A percentile compares a stretch with the other conserved stretches of the same genome.
Conservation (phyloP, 495 filamentous ascomycete species). For the Parachaetomium inaequale region DNA sequence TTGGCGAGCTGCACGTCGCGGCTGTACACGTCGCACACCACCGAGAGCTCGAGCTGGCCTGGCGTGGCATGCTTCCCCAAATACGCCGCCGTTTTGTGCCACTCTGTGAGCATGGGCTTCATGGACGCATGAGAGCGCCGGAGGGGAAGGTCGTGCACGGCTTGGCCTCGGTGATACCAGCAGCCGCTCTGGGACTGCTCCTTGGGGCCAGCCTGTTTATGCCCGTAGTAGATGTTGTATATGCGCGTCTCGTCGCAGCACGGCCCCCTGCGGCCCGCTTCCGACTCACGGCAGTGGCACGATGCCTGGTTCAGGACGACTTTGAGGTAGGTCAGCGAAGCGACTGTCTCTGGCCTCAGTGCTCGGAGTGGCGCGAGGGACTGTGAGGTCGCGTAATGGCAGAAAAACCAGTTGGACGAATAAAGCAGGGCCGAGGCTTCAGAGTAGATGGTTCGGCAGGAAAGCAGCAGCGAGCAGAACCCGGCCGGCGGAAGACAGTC, state of each 20-base stretch:
- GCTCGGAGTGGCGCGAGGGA: not conserved
- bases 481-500: not conserved
- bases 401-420: not conserved
- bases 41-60: not conserved
- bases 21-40: not conserved
- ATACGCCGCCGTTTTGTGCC: not conserved
- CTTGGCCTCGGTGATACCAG: not conserved
- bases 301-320: not conserved
- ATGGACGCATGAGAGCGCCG: not conserved
- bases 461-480: not conserved
- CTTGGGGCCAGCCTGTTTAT: not conserved
- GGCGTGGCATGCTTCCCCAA: not conserved
- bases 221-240: not conserved
- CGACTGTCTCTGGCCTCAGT: not conserved
- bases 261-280: no score
- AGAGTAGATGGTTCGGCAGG: not conserved
- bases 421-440: not conserved
- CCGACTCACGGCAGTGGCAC: not conserved
- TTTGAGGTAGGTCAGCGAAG: not conserved
- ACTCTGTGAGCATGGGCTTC: constrained; percentile 9
- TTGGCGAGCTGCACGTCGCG: not conserved
- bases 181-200: not conserved
- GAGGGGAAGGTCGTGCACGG: not conserved
- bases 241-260: not conserved
- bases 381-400: not conserved